phyloP scores from a whole-genome alignment of 2,329 filamentous ascomycete species.

The Neopestalotiopsis rosae region DNA sequence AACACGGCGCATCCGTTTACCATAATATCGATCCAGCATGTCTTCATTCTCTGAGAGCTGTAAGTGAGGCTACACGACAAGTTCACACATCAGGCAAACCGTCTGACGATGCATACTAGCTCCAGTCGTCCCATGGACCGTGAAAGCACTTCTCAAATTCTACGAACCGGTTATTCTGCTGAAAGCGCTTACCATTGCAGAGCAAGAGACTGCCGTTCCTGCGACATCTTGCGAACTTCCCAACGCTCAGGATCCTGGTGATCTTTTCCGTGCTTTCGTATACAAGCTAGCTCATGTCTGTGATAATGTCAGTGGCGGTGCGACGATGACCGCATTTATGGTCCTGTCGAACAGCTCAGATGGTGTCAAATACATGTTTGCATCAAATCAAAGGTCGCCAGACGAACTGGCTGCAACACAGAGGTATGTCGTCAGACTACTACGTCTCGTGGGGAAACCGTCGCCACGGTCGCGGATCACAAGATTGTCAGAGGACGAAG shows the following conservation, averaged over 20 bases:
- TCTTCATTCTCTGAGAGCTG: background rate
- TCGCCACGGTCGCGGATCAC: background rate
- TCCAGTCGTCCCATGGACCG: background rate
- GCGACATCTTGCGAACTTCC: background rate
- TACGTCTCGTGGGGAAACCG: background rate
- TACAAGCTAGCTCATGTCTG: slow-evolving; percentile 7
- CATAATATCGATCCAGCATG: background rate
- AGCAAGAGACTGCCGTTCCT: background rate
- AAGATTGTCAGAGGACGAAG: background rate
- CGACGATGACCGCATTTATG: background rate
- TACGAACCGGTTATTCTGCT: background rate
- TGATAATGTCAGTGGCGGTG: background rate
- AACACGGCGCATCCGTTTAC: no score
- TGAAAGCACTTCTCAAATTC: background rate
- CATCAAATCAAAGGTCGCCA: background rate
- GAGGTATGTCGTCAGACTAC: background rate
- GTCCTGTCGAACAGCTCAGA: background rate
- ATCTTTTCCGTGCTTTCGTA: background rate
- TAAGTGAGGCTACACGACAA: background rate
- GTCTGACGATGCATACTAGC: background rate
- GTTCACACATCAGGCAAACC: no score
- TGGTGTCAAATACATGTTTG: background rate
- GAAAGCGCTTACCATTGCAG: background rate
- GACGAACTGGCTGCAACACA: background rate
- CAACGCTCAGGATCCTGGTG: background rate